Conservation (phyloP, 305 asterid genomes). For the Rubia occidens region DNA sequence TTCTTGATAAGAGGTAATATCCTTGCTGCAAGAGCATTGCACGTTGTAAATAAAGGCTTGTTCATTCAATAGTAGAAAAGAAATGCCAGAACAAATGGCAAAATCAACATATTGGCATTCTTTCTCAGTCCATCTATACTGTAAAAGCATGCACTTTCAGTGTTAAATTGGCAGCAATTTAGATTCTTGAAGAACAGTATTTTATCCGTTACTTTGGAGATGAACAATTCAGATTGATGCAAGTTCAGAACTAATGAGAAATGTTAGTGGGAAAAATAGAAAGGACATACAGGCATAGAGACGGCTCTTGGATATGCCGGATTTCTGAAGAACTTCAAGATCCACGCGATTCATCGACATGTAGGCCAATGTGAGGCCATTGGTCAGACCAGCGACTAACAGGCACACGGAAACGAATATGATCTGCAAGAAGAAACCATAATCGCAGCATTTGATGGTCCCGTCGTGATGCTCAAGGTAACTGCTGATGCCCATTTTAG, state of each 20-base stretch:
- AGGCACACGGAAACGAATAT: conserved; percentile 35
- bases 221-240: too few species aligned
- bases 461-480: conserved; percentile 11
- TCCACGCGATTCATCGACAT: conserved; percentile 81
- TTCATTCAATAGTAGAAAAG: not conserved
- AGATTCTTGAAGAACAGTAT: not conserved
- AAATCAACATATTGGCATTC: not conserved
- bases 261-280: not conserved
- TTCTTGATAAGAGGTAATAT: conserved; percentile 62
- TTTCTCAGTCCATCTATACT: not conserved
- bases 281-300: conserved; percentile 45
- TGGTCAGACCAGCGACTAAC: conserved; percentile 61
- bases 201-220: not conserved
- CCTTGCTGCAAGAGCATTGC: conserved; percentile 38
- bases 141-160: not conserved
- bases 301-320: conserved; percentile 57
- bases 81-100: not conserved
- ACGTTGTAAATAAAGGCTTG: not conserved
- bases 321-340: conserved; percentile 80
- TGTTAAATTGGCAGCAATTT: not conserved
- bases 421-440: conserved; percentile 50
- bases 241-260: not conserved
- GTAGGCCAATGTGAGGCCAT: conserved; percentile 80
- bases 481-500: not conserved
- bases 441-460: conserved; percentile 41